Percentiles rank a stretch among this genome's conserved stretches.
Evolutionary conservation across 2,329 filamentous ascomycete genomes (phyloP).

Genomic region (Diaporthe ilicicola): DNA sequence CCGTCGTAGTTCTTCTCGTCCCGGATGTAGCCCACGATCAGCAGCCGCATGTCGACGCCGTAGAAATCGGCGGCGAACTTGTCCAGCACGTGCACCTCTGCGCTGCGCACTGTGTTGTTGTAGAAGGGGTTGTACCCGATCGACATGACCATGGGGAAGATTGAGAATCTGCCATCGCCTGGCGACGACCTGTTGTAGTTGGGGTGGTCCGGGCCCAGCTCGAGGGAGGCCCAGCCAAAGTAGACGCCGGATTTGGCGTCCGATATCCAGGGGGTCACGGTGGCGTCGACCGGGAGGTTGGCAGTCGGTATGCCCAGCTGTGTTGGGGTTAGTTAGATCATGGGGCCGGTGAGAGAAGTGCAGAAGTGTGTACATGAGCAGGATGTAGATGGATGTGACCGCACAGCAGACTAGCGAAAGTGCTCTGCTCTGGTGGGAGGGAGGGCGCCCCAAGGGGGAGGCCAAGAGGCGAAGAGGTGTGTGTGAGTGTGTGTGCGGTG

Average conservation of each 20-base stretch:
- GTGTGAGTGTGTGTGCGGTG: not conserved
- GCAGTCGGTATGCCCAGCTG: constrained; percentile 96
- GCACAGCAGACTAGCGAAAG: not conserved
- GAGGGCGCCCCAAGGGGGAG: not conserved
- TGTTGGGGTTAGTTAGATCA: constrained; percentile 20
- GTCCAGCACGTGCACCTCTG: constrained; percentile 91
- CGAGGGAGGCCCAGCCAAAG: constrained; percentile 87
- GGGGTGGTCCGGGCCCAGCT: constrained; percentile 60
- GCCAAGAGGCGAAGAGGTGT: constrained; percentile 16
- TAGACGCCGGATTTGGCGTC: constrained; percentile 83
- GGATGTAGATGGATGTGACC: constrained; percentile 2
- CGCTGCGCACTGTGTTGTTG: constrained; percentile 85
- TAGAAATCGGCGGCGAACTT: constrained; percentile 86
- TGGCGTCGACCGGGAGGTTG: constrained; percentile 80
- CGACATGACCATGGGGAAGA: constrained; percentile 90
- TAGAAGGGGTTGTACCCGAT: constrained; percentile 99
- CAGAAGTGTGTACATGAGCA: not conserved
- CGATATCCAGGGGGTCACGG: constrained; percentile 67
- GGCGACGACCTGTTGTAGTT: constrained; percentile 41
- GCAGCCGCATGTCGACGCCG: constrained; percentile 77
- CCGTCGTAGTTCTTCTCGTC: constrained; percentile 89
- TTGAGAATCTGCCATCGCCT: constrained; percentile 38
- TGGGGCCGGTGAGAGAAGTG: not conserved
- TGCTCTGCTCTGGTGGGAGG: not conserved
- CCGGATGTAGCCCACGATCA: constrained; percentile 87